Evolutionary conservation across 805 yeast species (phyloP).

Genomic region (Kluyveromyces lactis): DNA sequence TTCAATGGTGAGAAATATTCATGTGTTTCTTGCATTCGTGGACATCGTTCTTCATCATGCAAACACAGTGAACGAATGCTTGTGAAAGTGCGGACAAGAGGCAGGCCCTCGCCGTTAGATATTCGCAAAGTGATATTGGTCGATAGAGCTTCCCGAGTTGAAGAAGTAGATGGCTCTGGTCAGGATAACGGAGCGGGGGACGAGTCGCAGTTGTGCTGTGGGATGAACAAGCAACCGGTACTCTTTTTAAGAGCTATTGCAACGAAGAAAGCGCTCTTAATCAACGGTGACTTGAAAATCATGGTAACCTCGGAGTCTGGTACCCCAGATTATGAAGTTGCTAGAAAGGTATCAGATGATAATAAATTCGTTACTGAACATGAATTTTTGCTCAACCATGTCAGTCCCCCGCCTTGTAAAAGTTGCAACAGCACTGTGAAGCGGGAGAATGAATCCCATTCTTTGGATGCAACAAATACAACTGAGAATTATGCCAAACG

Average conservation of each 20-base stretch:
- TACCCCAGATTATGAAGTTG: neutral
- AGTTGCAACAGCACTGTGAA: too few species aligned
- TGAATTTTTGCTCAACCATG: slow-evolving; percentile 18
- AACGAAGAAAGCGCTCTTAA: slow-evolving; percentile 21
- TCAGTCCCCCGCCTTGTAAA: neutral
- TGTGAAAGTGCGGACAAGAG: slow-evolving; percentile 82
- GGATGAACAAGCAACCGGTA: slow-evolving; percentile 25
- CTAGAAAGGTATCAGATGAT: slow-evolving; percentile 2
- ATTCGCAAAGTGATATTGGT: slow-evolving; percentile 29
- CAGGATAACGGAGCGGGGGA: slow-evolving; percentile 3
- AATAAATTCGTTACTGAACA: slow-evolving; percentile 19
- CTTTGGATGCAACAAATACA: too few species aligned
- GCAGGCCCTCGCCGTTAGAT: slow-evolving; percentile 60
- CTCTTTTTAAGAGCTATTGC: slow-evolving; percentile 21
- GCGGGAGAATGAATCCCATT: too few species aligned
- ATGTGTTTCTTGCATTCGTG: slow-evolving; percentile 81
- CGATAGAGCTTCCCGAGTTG: slow-evolving; percentile 22
- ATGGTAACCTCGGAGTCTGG: slow-evolving; percentile 11
- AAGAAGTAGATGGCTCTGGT: slow-evolving; percentile 6
- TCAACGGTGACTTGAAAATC: slow-evolving; percentile 24
- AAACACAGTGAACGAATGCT: slow-evolving; percentile 72
- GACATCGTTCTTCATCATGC: slow-evolving; percentile 86
- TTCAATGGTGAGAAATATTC: slow-evolving; percentile 76
- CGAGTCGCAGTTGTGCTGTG: slow-evolving; percentile 9
- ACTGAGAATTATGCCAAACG: neutral